Evolutionary conservation across 139 green algal genomes (phyloP), one percentile per base, ranked within the genome.

Genomic region (Zygnema cylindricum): DNA sequence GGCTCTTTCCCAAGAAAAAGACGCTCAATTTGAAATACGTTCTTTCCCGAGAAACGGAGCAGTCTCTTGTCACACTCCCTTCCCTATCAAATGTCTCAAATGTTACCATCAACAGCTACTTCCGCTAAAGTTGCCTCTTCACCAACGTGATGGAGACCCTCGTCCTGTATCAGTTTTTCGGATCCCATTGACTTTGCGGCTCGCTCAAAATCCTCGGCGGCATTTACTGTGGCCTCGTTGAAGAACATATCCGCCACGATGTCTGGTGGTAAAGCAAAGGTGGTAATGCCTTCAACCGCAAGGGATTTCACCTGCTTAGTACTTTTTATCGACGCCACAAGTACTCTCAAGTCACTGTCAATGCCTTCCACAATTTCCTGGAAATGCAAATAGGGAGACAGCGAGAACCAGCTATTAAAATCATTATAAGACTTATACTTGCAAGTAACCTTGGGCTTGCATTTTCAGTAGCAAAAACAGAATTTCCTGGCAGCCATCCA

Each of bases 231-330:
- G 25, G 76, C 82, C 23, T 40, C 35, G 25, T 76, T 21, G n/a
- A 1, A 30, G 42, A 93, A 88, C 86, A 96, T 89, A 38, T 91
- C 49, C 43, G 90, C 69, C 1, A 90, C 92, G 1, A 98, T 89
- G 0, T 90, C 82, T 1, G 95, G 95, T 3, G 89, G 92, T 81
- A 98, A 93, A 32, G 95, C 97, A 88, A 98, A 98, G 2, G 95
- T 98, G 89, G 97, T 92, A 1, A 93, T 36, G 55, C 93, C 93
- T 76, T 93, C 76, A 1, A 92, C 92, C 1, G 95, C 93, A 35
- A 98, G 86, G 0, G 54, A 77, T 0, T 94, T 85, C 40, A 98
- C 92, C 30, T 96, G 91, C 3, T 73, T 63, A 0, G 90, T 84
- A 16, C 86, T 88, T 1, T 95, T 88, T 42, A 98, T 84, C 7